Conservation (phyloP, 164 flowering plant genomes). For the Magnolia sinica region DNA sequence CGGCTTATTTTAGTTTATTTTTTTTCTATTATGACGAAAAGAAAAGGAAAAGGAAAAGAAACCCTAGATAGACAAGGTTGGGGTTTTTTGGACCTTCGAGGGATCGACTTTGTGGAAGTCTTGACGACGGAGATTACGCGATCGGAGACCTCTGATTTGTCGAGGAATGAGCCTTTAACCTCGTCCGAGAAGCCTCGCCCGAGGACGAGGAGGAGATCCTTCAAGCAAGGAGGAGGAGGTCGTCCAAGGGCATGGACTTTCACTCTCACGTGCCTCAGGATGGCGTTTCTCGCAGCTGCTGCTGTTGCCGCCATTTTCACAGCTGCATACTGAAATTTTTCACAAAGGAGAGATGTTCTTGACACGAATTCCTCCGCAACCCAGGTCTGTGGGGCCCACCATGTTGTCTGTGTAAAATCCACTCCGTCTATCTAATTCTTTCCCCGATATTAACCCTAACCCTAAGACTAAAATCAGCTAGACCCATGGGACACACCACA, state of each 20-base stretch:
- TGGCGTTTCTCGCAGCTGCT: conserved; percentile 52
- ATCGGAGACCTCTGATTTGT: conserved; percentile 76
- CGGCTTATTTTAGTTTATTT: too few species aligned
- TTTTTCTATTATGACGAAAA: too few species aligned
- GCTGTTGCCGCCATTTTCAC: not conserved
- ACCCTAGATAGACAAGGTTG: too few species aligned
- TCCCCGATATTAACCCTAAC: too few species aligned
- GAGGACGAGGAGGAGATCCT: conserved; percentile 17
- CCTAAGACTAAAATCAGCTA: too few species aligned
- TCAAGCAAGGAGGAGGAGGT: conserved; percentile 11
- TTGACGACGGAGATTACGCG: conserved; percentile 67
- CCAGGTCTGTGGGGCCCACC: not conserved
- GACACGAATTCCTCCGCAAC: not conserved
- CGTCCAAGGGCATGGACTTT: conserved; percentile 25
- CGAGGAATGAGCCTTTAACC: conserved; percentile 70
- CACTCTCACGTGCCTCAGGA: conserved; percentile 57
- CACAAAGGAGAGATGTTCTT: too few species aligned
- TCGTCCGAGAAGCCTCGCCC: conserved; percentile 51
- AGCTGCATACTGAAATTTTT: too few species aligned
- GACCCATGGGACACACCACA: too few species aligned
- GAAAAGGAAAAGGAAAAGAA: too few species aligned
- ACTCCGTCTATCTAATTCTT: too few species aligned
- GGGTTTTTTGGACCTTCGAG: conserved; percentile 44
- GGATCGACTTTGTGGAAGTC: conserved; percentile 80
- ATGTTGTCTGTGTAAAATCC: too few species aligned